Evolutionary conservation across 768 basidiomycete species (phyloP).

Genomic region (Tulasnella sp.): DNA sequence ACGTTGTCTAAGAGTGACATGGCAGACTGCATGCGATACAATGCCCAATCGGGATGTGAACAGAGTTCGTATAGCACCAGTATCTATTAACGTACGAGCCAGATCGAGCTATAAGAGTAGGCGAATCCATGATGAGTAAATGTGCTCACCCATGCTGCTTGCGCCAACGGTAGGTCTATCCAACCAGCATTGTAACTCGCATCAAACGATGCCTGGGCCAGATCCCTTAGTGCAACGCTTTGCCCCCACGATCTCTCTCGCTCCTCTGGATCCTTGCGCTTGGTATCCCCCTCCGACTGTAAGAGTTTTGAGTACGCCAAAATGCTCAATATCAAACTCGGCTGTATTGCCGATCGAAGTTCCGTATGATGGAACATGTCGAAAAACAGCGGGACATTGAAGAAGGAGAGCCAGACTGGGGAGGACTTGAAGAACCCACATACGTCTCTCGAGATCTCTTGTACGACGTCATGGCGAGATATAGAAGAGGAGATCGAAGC

Average conservation of each 20-base stretch:
- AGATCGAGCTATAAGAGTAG: too few species aligned
- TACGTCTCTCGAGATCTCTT: not conserved
- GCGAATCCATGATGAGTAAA: too few species aligned
- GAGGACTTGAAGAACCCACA: constrained; percentile 7
- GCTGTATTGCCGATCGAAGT: constrained; percentile 13
- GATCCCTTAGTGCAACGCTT: constrained; percentile 3
- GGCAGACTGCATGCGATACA: not conserved
- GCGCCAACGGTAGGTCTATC: constrained; percentile 11
- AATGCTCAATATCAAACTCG: constrained; percentile 7
- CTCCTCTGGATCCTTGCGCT: not conserved
- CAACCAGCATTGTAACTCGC: constrained; percentile 16
- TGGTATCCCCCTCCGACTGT: constrained; percentile 8
- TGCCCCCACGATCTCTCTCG: not conserved
- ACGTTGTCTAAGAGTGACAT: constrained; percentile 9
- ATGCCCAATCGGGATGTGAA: constrained; percentile 4
- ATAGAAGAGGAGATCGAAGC: too few species aligned
- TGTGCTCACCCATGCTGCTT: constrained; percentile 15
- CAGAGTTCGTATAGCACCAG: constrained; percentile 15
- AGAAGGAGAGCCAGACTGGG: constrained; percentile 14
- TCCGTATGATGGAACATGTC: constrained; percentile 10
- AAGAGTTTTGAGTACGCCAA: constrained; percentile 15
- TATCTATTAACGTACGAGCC: not conserved
- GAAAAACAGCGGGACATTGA: constrained; percentile 18
- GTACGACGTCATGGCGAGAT: not conserved
- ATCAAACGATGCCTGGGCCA: constrained; percentile 14